Base-by-base conservation (phyloP, 495 filamentous ascomycete genomes). In the Aspergillus panamensis region DNA sequence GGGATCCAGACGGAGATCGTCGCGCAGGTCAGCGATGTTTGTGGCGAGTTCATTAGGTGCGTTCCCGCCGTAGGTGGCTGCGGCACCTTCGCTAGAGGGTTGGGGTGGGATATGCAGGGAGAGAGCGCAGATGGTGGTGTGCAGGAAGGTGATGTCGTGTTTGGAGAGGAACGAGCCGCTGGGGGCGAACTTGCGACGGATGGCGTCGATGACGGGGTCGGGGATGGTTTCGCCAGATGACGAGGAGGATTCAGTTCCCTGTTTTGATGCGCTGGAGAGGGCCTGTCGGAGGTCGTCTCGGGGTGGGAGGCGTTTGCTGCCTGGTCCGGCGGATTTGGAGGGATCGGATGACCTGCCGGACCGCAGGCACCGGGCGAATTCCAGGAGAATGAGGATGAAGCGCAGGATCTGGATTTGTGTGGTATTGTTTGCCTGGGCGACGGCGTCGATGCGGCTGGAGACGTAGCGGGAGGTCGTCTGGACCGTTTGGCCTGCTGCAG, bases 1-100 rank as follows among this genome's bases (percentile, higher is more conserved):
- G 51, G 82, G 80, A 59, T 94, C 89, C 31, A 97, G 63, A 57
- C 81, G 80, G 44, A 98, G 75, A 67, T 98, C 94, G 47, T 89
- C 84, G 56, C 84, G 82, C 58, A 97, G 72, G 65, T 91, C 83
- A 20, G 79, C 78, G 10, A 85, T 85, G 69, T 96, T 89, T 21
- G 90, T 87, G 43, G 86, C 84, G 60, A 87, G 90, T 59, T 88
- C 83, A 62, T 95, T 90, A 9, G 93, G 77, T 39, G 89, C 79
- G 62, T 77, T 77, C 8, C 73, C 74, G 50, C 74, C 74, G 10
- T 71, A 64, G 61, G 77, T 65, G 70, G 69, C 69, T 72, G 75
- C 66, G 66, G 80, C 67, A 59, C 74, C 72, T 39, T 75, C 74
- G 25, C 68, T 67, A 20, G 68, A 65, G 2, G 75, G 70, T 48